phyloP scores from a whole-genome alignment of 345 rosid species.

The Passiflora organensis region DNA sequence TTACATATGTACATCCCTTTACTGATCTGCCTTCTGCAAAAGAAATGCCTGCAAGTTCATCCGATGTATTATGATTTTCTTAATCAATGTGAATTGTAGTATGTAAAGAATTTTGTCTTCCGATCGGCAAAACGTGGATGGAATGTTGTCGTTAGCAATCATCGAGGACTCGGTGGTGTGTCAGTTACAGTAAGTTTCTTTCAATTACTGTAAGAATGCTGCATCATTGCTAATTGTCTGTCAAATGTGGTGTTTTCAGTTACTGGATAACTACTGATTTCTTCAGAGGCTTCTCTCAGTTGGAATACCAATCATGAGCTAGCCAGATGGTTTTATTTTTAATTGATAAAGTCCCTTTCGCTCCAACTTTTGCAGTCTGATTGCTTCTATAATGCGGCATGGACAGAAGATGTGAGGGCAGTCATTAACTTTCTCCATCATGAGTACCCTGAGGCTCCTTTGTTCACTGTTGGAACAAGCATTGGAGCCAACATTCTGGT shows the following conservation, averaged over 20 bases:
- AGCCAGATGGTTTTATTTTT: too few species aligned
- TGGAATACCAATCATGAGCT: too few species aligned
- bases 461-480: conserved; percentile 40
- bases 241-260: too few species aligned
- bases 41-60: too few species aligned
- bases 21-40: too few species aligned
- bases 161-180: conserved; percentile 40
- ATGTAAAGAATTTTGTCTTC: conserved; percentile 33
- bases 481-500: conserved; percentile 44
- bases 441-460: conserved; percentile 36
- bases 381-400: conserved; percentile 43
- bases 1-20: too few species aligned
- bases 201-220: too few species aligned
- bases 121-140: conserved; percentile 27
- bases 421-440: conserved; percentile 21
- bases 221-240: too few species aligned
- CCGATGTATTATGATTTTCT: too few species aligned
- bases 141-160: conserved; percentile 41
- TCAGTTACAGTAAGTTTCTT: conserved; percentile 32
- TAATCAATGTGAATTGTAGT: conserved; percentile 15
- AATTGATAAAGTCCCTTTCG: not conserved
- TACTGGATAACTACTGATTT: too few species aligned
- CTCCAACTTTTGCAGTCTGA: conserved; percentile 24
- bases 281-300: too few species aligned
- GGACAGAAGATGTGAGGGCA: conserved; percentile 37